Evolutionary conservation across 1,284 basidiomycete genomes (phyloP), one percentile per base, ranked within the genome.

Genomic region (Ceratobasidium sp.): DNA sequence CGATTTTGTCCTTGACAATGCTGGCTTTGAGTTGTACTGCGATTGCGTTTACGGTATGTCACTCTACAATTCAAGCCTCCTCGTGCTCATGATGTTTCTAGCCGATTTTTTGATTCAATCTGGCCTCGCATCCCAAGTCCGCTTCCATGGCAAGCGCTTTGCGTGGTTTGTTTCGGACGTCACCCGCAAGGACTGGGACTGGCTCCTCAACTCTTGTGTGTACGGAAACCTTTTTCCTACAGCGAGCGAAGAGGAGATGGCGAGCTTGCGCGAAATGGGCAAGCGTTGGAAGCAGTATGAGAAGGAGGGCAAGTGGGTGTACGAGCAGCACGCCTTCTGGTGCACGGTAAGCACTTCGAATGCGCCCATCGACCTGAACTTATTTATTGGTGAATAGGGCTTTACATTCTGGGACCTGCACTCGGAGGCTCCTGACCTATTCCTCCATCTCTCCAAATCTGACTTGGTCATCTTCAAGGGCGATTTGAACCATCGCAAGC

Each of bases 121-220:
- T 71, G 96, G 95, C 1, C 87, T 96, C 52, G 94, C 93, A 45
- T 88, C 81, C 64, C 83, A 94, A 80, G 84, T 98, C 72, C 87
- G 87, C 74, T 98, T 99, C 88, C 96, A 96, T 77, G 93, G 94
- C 64, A 96, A 94, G 78, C 86, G 91, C 8, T 92, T 89, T 74
- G 85, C 92, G 7, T 95, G 94, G 94, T 96, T 96, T 78, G 94
- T 96, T 57, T 94, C 92, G n/a, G 96, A 98, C 77, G 96, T 98
- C 29, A 98, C 96, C 45, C 90, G 86, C 79, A 93, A 94, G 79
- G 96, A 98, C 77, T 98, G 95, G 94, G 86, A 93, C 72, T 99
- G 96, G 96, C 82, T 95, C 52, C 79, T 93, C 73, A 95, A 94
- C 79, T 87, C 86, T 34, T 92, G 93, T 86, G 87, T 90, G 53